Base-by-base conservation (phyloP, 2,329 filamentous ascomycete species). In the Paraphoma chrysanthemicola region DNA sequence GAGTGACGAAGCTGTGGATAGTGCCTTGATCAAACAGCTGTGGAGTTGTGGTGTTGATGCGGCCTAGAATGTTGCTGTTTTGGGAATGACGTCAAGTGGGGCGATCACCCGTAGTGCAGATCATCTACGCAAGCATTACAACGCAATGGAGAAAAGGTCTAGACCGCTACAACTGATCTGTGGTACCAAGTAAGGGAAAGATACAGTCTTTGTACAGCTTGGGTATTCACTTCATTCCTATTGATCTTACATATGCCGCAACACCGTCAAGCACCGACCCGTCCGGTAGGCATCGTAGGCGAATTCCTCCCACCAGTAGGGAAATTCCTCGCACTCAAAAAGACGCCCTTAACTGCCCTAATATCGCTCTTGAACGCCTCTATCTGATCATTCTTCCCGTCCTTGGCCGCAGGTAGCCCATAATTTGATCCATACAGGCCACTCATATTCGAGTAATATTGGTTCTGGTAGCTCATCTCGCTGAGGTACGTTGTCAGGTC, bases 311-410 rank as follows among this genome's bases (percentile, higher is more conserved):
- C 68, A 8, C 71, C 72, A 47, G 66, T 66, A 3, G 74, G 89
- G 63, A 94, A 94, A 67, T 86, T 91, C 68, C 89, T 86, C 4
- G 91, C 86, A 68, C 87, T 92, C 53, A 96, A 76, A 64, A 95
- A 79, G 10, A 92, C 85, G 1, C 91, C 91, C 80, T 96, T 96
- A 42, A 95, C 86, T 54, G 90, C 85, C 62, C 91, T 81, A 49
- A 96, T 93, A 59, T 89, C 90, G 62, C 87, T 87, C 78, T 90
- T 91, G 17, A 91, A 82, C 70, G 85, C 87, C 60, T 86, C 86
- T 66, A 92, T 88, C 76, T 91, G 89, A 75, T 94, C 90, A 28
- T 84, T 81, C 63, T 83, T 81, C 59, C 87, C 84, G 30, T 84
- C 83, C 66, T 87, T 87, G 48, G 77, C 75, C 44, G 62, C 66